phyloP scores from a whole-genome alignment of 768 basidiomycete genomes.

The Atractiella rhizophila region DNA sequence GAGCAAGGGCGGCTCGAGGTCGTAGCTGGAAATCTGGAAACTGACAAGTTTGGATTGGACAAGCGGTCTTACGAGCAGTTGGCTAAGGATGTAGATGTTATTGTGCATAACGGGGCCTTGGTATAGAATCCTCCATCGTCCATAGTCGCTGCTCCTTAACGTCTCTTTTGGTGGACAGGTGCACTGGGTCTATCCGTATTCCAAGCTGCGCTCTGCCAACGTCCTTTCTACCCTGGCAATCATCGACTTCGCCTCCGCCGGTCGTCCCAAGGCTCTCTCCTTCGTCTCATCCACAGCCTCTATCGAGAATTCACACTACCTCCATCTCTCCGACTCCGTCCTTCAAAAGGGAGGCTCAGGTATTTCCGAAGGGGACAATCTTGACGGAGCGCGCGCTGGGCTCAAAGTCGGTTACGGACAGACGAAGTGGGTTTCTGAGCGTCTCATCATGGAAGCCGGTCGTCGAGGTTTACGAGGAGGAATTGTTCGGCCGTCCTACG shows the following conservation, averaged over 20 bases:
- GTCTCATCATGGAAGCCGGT: conserved; percentile 72
- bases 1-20: conserved; percentile 41
- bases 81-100: conserved; percentile 44
- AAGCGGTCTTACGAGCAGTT: conserved; percentile 39
- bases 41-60: conserved; percentile 46
- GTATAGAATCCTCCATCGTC: conserved; percentile 28
- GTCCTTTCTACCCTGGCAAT: conserved; percentile 73
- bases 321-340: conserved; percentile 53
- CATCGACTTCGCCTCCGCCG: conserved; percentile 35
- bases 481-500: conserved; percentile 80
- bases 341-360: conserved; percentile 31
- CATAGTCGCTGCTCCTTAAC: not conserved
- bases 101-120: conserved; percentile 90
- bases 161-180: conserved; percentile 30
- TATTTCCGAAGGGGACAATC: conserved; percentile 61
- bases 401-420: conserved; percentile 89
- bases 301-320: conserved; percentile 72
- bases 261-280: conserved; percentile 50
- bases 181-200: conserved; percentile 97
- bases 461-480: conserved; percentile 57
- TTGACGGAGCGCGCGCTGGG: conserved; percentile 50
- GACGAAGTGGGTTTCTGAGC: conserved; percentile 95
- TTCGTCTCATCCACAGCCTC: conserved; percentile 94
- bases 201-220: conserved; percentile 69
- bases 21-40: conserved; percentile 56